Base-by-base conservation (phyloP, 768 basidiomycete species). In the Russula abietina region DNA sequence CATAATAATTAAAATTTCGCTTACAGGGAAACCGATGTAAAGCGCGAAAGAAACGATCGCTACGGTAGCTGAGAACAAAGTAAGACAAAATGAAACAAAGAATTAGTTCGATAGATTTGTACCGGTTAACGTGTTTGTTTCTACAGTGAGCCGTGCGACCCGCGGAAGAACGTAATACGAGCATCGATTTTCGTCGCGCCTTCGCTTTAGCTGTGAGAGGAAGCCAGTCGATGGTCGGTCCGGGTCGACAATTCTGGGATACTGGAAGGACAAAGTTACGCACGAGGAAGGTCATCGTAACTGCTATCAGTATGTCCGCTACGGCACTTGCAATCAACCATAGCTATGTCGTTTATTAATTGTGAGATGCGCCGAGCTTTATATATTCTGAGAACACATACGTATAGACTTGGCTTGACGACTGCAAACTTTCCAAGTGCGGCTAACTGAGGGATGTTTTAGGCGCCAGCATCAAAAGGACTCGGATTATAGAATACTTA, bases 91-190 rank as follows among this genome's bases (percentile, higher is more conserved):
- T 4, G 17, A 4, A 7, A 30, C 4, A 8, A 10, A 2, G 32
- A 24, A 14, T 16, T 16, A 19, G 6, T n/a, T 19, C 11, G 4
- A 30, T 9, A 32, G 30, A 59, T 64, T 4, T 57, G 55, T 10
- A 65, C 65, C 22, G 54, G 67, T 22, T 50, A 67, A 54, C 9
- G 58, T 11, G 48, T 71, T 71, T 1, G 71, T 71, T 60, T 72
- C 69, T 22, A 72, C 39, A 19, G 67, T 68, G n/a, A 72, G 46
- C 5, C 68, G 67, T 16, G 70, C 65, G 2, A 72, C 52, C 2
- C 70, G 60, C 1, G 60, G 58, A 9, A 72, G 41, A 32, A 70
- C 30, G 49, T 70, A 46, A 5, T 9, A n/a, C 30, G 49, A 55
- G 49, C 10, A 16, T n/a, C 30, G 48, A 30, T 51, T 17, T 24